Base-by-base conservation (phyloP, 352 stramenopile species). In the Pythium sp. region DNA sequence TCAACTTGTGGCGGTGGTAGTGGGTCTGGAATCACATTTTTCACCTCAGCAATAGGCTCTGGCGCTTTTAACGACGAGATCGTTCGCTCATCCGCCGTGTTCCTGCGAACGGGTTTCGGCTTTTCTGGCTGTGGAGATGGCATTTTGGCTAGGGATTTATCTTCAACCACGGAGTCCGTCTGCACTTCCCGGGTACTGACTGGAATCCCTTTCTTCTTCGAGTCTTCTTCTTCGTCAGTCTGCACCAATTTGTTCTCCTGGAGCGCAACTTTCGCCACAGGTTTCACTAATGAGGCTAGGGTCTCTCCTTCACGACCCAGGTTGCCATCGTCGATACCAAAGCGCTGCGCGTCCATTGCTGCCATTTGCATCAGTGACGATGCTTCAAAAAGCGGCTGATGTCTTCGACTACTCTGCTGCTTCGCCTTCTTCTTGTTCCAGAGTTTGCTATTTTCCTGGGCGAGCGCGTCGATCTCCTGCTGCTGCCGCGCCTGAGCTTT, bases 361-460 rank as follows among this genome's bases (percentile, higher is more conserved):
- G 80, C 76, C 74, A 95, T 81, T 24, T 85, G 79, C 62, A 81
- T 64, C 30, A 94, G 62, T 6, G 72, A 54, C 2, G 60, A 58
- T 62, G 53, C 26, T 5, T 30, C 24, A 59, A 68, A 63, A 28
- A 63, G 58, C 7, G 26, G 43, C 15, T 34, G 41, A n/a, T 36
- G 26, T 36, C 59, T 51, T 4, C 28, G 54, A 0, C 47, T 62
- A 1, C 60, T 56, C n/a, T 28, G 20, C 15, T 41, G 34, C 4
- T 72, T 56, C 41, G 68, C 32, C 24, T 75, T 81, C 47, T 75
- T 78, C 1, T 85, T 87, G 18, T 62, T 75, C 62, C 73, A 74
- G 18, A 92, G 64, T 32, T 88, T 87, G 18, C 67, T 78, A 38
- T 91, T 91, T n/a, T 89, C 72, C 28, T 84, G 76, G 36, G 85